Base-by-base conservation (phyloP, 1,284 basidiomycete genomes). In the Fomitopsis schrenkii region DNA sequence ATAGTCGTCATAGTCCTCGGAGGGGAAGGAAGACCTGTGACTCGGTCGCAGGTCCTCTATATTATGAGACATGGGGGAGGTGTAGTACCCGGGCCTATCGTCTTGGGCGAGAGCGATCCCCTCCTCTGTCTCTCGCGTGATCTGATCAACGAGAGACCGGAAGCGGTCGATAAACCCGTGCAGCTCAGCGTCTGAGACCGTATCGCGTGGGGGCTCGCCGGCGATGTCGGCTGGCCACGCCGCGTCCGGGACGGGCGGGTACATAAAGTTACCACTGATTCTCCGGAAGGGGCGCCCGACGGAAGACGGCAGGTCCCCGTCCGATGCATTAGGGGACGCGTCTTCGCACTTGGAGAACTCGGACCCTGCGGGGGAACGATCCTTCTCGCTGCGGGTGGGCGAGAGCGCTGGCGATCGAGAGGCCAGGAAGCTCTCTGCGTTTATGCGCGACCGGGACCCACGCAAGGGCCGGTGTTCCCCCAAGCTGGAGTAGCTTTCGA, bases 81-180 rank as follows among this genome's bases (percentile, higher is more conserved):
- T 10, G 38, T 68, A 62, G 58, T 63, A 59, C 36, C 58, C 53
- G 15, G 60, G 59, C n/a, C 44, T 42, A 60, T 69, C 68, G 41
- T 60, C 70, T 26, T 73, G 71, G 2, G 79, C 76, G 50, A 76
- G 72, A 9, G 71, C 69, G 30, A 83, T 62, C 1, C 74, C 80
- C 6, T 80, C 80, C 36, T 83, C 81, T 0, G 82, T 78, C 65
- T 87, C 84, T 33, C 75, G 78, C 33, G 76, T 71, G 53, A 85
- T 78, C 62, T 83, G 79, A 35, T 75, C 73, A 30, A 86, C 76
- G 44, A 85, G 72, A 2, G 76, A 68, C 14, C 77, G 79, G 72
- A 86, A 85, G 22, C 77, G 78, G 59, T 82, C 79, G 2, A 77
- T 75, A 67, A 84, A 83, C 40, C 68, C 70, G 55, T 75, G 71